Evolutionary conservation across 2,329 filamentous ascomycete genomes (phyloP), one percentile per base, ranked within the genome.

Genomic region (Fusarium coicis): DNA sequence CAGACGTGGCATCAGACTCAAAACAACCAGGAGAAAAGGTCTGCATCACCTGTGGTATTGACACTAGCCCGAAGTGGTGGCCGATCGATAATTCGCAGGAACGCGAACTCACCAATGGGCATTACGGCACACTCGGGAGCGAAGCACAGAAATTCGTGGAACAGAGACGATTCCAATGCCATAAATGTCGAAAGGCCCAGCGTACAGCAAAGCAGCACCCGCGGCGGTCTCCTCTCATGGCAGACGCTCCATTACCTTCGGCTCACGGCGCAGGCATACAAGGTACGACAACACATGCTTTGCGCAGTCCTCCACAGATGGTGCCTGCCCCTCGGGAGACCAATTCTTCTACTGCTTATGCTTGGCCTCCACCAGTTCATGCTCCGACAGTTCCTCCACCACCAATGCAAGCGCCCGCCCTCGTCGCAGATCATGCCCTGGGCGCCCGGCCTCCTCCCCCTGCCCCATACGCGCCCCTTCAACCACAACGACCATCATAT

Each of bases 61-160:
- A 95, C 78, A 88, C 92, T 56, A 94, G 91, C 75, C 93, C 92
- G 9, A 92, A 88, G 77, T 95, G 93, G 93, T 93, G 92, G 87
- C 84, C 87, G 7, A 87, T 89, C 61, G 85, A 88, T 73, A 83
- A 86, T 70, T 79, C 79, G 0, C 86, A 88, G 71, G 87, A 88
- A 76, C 87, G 83, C 56, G 85, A 83, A 72, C 83, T 87, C 47
- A 86, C 81, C 50, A 90, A 87, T 73, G 89, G 86, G 10, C 85
- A 87, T 72, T 81, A 84, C 34, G 87, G 85, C 47, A 81, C 79
- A 46, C 81, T 89, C 58, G 87, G 88, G 52, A 83, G 83, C n/a
- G 88, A 90, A 76, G 88, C 87, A 11, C 85, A 86, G 75, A 89
- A 87, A 78, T 90, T 90, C 77, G 83, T 89, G 47, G 86, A 88